A percentile compares a stretch with the other conserved stretches of the same genome.
phyloP scores from a whole-genome alignment of 202 grass and related monocot species.

The Digitaria exilis region DNA sequence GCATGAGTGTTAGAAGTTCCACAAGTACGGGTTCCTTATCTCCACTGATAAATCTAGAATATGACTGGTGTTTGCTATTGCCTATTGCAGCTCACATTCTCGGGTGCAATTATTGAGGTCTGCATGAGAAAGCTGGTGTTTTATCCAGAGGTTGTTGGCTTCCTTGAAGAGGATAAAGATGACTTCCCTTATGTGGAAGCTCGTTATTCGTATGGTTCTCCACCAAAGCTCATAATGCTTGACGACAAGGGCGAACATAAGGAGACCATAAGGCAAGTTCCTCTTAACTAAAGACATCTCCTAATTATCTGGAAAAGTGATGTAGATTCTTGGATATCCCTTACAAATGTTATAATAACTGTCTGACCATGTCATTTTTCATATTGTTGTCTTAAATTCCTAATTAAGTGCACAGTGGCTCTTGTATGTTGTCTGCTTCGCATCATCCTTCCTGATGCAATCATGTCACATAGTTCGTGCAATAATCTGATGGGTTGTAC shows the following conservation, averaged over 20 bases:
- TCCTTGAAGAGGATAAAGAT: constrained; percentile 89
- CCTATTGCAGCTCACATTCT: constrained; percentile 71
- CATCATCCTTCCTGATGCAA: background rate
- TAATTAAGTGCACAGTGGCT: background rate
- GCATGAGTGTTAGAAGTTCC: background rate
- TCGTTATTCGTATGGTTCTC: constrained; percentile 77
- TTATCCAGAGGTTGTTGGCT: constrained; percentile 88
- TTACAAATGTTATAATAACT: background rate
- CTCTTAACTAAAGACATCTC: background rate
- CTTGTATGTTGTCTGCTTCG: background rate
- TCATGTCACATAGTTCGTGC: background rate
- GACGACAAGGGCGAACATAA: constrained; percentile 70
- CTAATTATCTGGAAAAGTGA: background rate
- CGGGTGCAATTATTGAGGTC: constrained; percentile 89
- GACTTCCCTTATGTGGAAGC: constrained; percentile 79
- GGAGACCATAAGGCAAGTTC: constrained; percentile 85
- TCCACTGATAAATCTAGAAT: background rate
- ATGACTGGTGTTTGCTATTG: constrained; percentile 37
- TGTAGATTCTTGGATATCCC: background rate
- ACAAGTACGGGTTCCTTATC: background rate
- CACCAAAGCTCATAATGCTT: constrained; percentile 98
- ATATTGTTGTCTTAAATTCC: background rate
- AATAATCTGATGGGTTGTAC: constrained; percentile 6
- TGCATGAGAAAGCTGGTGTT: constrained; percentile 98
- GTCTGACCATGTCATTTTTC: background rate